Conservation (phyloP, 768 basidiomycete species). For the Lactarius akahatsu region DNA sequence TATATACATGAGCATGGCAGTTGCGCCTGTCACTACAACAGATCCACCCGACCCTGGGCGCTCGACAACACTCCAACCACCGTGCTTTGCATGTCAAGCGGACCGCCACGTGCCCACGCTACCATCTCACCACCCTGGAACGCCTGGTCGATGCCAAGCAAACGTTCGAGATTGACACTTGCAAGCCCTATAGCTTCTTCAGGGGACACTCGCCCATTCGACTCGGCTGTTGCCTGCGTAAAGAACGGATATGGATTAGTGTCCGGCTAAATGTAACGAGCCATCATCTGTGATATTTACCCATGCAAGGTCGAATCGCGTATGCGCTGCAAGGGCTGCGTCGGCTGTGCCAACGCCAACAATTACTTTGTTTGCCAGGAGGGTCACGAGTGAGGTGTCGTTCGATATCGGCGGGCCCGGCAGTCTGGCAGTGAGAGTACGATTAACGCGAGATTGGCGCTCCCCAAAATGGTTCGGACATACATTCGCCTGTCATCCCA, state of each 20-base stretch:
- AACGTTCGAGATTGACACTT: conserved; percentile 44
- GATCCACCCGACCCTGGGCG: conserved; percentile 33
- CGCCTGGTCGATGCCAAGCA: conserved; percentile 38
- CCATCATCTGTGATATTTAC: conserved; percentile 32
- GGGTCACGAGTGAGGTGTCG: conserved; percentile 51
- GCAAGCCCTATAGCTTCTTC: conserved; percentile 40
- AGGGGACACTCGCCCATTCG: conserved; percentile 40
- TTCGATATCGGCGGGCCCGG: conserved; percentile 65
- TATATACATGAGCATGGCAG: neutral
- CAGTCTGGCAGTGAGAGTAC: conserved; percentile 40
- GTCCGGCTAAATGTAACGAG: neutral
- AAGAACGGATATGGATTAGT: conserved; percentile 2
- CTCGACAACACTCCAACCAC: conserved; percentile 39
- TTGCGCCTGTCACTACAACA: conserved; percentile 27
- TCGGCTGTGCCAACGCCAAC: conserved; percentile 55
- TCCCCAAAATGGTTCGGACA: conserved; percentile 29
- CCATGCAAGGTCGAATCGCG: conserved; percentile 43
- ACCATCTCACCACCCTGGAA: conserved; percentile 34
- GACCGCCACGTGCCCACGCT: conserved; percentile 37
- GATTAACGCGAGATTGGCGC: neutral
- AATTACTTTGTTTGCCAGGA: conserved; percentile 61
- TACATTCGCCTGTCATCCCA: conserved; percentile 72
- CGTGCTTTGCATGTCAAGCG: conserved; percentile 38
- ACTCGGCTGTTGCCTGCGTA: conserved; percentile 41
- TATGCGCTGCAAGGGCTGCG: conserved; percentile 36